Evolutionary conservation across 2,329 filamentous ascomycete genomes (phyloP).

Genomic region (Xylariaceae sp.): DNA sequence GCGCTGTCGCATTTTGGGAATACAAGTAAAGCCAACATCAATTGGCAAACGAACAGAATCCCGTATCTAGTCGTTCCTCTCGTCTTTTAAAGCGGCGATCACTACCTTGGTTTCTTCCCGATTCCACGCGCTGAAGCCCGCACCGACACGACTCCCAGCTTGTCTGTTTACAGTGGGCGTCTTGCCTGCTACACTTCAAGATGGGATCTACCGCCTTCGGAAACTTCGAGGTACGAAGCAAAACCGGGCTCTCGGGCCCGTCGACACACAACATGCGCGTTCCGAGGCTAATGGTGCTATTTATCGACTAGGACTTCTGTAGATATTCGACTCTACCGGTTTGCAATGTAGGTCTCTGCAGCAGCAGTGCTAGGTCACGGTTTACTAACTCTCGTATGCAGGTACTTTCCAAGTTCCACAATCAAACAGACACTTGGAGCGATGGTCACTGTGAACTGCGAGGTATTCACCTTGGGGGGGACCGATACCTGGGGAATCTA

Average conservation of each 20-base stretch:
- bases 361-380: constrained; percentile 1
- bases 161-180: constrained; percentile 15
- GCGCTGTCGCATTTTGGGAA: too few relatives aligned
- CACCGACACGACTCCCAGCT: not conserved
- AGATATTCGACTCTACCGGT: constrained; percentile 77
- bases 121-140: not conserved
- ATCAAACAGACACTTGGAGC: constrained; percentile 52
- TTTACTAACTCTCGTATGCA: constrained; percentile 30
- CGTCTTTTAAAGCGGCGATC: too few relatives aligned
- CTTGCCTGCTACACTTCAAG: constrained; percentile 18
- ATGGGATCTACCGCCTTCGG: constrained; percentile 61
- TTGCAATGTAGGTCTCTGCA: constrained; percentile 66
- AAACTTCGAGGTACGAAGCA: constrained; percentile 50
- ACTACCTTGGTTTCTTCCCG: too few relatives aligned
- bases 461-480: constrained; percentile 68
- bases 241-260: not conserved
- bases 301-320: constrained; percentile 64
- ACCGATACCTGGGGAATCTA: constrained; percentile 71
- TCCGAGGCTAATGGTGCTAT: constrained; percentile 15
- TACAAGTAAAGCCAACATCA: too few relatives aligned
- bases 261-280: not conserved
- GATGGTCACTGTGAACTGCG: constrained; percentile 57
- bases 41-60: too few relatives aligned
- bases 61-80: too few relatives aligned
- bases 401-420: constrained; percentile 60